These are phyloP conservation scores for Kandelia obovata DNA, from an alignment of 345 rosid species.

Conservation along the genomic window DNA sequence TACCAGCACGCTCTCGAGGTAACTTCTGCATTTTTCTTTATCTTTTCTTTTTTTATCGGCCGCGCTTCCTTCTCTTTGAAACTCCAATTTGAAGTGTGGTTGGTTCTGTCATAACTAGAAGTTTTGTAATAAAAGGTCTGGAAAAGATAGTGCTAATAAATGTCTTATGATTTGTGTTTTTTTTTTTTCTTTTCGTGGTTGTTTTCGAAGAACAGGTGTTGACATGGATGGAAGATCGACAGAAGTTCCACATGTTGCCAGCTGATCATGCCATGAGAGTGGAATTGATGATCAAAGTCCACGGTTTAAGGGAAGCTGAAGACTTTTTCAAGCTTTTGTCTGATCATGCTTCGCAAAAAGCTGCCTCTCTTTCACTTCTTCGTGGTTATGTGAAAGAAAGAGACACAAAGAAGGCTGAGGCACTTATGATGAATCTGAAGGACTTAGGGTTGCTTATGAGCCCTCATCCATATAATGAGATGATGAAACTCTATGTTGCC, in stretches of 20 bases:
- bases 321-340: constrained; percentile 36
- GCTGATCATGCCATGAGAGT: constrained; percentile 37
- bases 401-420: constrained; percentile 42
- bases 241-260: constrained; percentile 21
- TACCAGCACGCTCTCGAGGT: constrained; percentile 56
- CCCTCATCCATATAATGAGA: constrained; percentile 57
- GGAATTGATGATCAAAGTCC: constrained; percentile 41
- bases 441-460: constrained; percentile 46
- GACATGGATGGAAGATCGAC: constrained; percentile 49
- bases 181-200: not conserved
- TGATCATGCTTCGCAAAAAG: constrained; percentile 27
- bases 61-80: too few relatives aligned
- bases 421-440: constrained; percentile 42
- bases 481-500: constrained; percentile 59
- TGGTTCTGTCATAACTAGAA: too few relatives aligned
- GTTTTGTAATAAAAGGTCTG: too few relatives aligned
- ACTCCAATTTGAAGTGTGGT: too few relatives aligned
- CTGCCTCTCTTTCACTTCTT: constrained; percentile 50
- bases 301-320: constrained; percentile 42
- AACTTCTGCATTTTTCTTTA: not conserved
- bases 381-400: constrained; percentile 45
- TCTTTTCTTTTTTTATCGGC: not conserved
- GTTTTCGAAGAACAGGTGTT: constrained; percentile 28
- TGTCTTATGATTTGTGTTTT: not conserved
- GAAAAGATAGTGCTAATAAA: too few relatives aligned